These are phyloP conservation scores for Mycena sanguinolenta DNA, from an alignment of 768 basidiomycete species.

Conservation along the genomic window DNA sequence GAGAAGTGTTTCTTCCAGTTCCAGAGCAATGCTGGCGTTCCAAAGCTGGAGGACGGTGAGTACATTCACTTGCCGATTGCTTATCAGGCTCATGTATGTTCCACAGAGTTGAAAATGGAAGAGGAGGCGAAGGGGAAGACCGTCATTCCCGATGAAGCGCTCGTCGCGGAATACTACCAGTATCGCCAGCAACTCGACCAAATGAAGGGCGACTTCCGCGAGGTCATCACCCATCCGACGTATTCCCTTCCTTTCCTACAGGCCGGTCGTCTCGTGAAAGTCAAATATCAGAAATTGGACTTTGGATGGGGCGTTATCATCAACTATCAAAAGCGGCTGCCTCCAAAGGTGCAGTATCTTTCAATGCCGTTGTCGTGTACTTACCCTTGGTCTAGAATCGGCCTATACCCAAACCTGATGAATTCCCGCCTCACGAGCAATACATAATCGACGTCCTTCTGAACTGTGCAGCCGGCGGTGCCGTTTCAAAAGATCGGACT, in stretches of 20 bases:
- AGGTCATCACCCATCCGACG: slow-evolving; percentile 94
- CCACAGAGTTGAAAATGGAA: slow-evolving; percentile 78
- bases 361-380: not conserved
- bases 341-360: slow-evolving; percentile 73
- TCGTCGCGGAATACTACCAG: slow-evolving; percentile 92
- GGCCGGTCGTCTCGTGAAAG: slow-evolving; percentile 90
- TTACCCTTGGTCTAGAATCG: slow-evolving; percentile 60
- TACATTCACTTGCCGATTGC: slow-evolving; percentile 21
- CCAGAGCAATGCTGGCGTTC: slow-evolving; percentile 94
- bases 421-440: slow-evolving; percentile 86
- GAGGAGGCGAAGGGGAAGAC: slow-evolving; percentile 76
- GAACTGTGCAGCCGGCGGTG: slow-evolving; percentile 76
- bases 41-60: slow-evolving; percentile 85
- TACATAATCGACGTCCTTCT: slow-evolving; percentile 95
- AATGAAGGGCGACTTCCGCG: slow-evolving; percentile 88
- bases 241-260: slow-evolving; percentile 97
- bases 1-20: slow-evolving; percentile 99
- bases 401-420: slow-evolving; percentile 76
- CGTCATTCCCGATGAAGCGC: slow-evolving; percentile 85
- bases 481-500: slow-evolving; percentile 70
- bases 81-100: slow-evolving; percentile 2
- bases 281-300: slow-evolving; percentile 88
- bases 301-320: slow-evolving; percentile 98
- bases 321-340: slow-evolving; percentile 89
- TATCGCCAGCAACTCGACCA: slow-evolving; percentile 93